Conservation (phyloP, 306 rosid genomes). For the Acacia confusa region DNA sequence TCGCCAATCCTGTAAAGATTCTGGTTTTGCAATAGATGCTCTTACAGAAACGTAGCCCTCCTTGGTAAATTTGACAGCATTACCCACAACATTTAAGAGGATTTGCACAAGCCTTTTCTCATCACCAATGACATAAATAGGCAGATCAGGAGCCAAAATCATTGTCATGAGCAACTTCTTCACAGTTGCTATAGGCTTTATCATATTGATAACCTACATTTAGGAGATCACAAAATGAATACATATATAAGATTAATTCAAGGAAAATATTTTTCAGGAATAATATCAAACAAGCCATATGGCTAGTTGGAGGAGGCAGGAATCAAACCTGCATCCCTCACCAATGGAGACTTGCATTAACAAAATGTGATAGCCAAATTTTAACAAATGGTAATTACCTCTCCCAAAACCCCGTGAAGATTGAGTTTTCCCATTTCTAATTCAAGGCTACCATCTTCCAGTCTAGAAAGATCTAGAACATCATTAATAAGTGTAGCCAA, state of each 20-base stretch:
- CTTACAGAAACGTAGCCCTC: conserved; percentile 78
- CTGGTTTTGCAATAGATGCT: conserved; percentile 80
- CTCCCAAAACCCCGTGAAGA: conserved; percentile 77
- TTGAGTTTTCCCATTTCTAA: conserved; percentile 67
- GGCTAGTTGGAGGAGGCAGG: not conserved
- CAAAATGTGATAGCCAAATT: not conserved
- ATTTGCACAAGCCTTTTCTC: conserved; percentile 83
- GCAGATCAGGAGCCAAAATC: conserved; percentile 79
- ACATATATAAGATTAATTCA: not conserved
- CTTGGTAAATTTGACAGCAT: conserved; percentile 89
- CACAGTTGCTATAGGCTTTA: conserved; percentile 83
- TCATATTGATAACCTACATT: conserved; percentile 62
- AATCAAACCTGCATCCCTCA: not conserved
- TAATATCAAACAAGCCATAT: not conserved
- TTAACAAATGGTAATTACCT: conserved; percentile 43
- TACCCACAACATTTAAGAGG: conserved; percentile 79
- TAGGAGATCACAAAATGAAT: not conserved
- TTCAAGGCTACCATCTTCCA: conserved; percentile 93
- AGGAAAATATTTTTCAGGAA: not conserved
- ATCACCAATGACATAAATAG: conserved; percentile 75
- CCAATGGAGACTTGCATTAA: not conserved
- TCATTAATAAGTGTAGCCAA: conserved; percentile 80
- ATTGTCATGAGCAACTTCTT: conserved; percentile 74
- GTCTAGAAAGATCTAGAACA: conserved; percentile 89
- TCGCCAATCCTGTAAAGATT: conserved; percentile 77